Evolutionary conservation across 805 yeast genomes (phyloP).

Genomic region (Nakazawaea wickerhamii): DNA sequence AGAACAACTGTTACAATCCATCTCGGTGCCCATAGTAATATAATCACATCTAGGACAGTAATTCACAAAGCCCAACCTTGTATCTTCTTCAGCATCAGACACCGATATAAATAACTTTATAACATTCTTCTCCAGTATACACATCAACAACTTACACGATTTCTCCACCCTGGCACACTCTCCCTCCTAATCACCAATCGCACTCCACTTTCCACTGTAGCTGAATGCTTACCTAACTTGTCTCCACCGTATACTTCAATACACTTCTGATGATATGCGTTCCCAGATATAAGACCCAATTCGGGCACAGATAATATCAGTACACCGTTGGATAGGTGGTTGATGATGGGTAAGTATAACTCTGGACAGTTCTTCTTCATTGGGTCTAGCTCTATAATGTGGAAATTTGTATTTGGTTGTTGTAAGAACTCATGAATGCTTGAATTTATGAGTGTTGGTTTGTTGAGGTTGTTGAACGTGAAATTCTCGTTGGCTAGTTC

Average conservation of each 20-base stretch:
- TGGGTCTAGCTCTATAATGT: conserved; percentile 10
- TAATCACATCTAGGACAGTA: conserved; percentile 1
- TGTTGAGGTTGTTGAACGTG: conserved; percentile 70
- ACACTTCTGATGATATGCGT: conserved; percentile 95
- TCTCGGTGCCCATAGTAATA: not conserved
- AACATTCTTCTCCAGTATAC: conserved; percentile 19
- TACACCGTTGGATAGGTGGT: conserved; percentile 72
- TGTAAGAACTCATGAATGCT: conserved; percentile 70
- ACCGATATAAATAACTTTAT: not conserved
- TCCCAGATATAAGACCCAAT: conserved; percentile 93
- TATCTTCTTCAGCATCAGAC: not conserved
- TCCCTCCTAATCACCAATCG: conserved; percentile 71
- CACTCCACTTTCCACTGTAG: conserved; percentile 89
- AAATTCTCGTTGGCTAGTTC: conserved; percentile 31
- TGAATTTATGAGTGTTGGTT: conserved; percentile 68
- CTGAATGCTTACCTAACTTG: conserved; percentile 70
- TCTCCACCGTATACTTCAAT: conserved; percentile 79
- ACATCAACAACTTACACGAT: conserved; percentile 76
- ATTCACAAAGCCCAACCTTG: not conserved
- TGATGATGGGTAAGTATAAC: conserved; percentile 47
- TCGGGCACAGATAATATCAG: conserved; percentile 93
- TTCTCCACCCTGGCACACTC: conserved; percentile 77
- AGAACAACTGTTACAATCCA: not conserved
- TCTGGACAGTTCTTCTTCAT: conserved; percentile 5
- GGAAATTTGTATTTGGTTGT: not conserved